Evolutionary conservation across 2,329 filamentous ascomycete species (phyloP).

Genomic region (Rhynchosporium graminicola): DNA sequence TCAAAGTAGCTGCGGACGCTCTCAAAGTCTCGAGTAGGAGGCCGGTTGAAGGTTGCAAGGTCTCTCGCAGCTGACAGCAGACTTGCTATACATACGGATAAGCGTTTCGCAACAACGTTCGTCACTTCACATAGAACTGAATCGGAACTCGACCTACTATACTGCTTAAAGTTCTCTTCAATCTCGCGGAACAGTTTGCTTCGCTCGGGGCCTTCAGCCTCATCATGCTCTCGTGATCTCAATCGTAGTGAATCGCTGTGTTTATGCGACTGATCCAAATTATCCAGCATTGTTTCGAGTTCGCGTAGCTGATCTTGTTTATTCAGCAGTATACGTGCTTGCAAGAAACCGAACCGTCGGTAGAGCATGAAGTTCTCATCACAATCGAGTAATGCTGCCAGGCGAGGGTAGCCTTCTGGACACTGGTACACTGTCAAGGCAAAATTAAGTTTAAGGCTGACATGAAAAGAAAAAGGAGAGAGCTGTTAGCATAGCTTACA

Average conservation of each 20-base stretch:
- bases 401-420: constrained; percentile 41
- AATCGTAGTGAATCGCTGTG: neutral
- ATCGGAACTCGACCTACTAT: neutral
- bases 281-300: constrained; percentile 22
- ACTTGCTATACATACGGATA: neutral
- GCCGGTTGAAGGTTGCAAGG: neutral
- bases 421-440: neutral
- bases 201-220: neutral
- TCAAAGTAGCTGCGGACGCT: neutral
- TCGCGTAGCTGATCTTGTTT: constrained; percentile 30
- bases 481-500: too few species aligned
- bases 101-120: neutral
- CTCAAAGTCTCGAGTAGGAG: neutral
- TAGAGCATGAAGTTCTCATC: constrained; percentile 46
- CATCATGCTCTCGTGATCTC: neutral
- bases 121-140: neutral
- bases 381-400: constrained; percentile 44
- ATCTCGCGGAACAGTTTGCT: neutral
- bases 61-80: neutral
- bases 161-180: constrained; percentile 2
- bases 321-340: constrained; percentile 40
- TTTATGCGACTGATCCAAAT: constrained; percentile 20
- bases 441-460: too few species aligned
- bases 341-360: constrained; percentile 44
- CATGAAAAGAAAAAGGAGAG: too few species aligned